These are phyloP conservation scores for Pseudocercospora vitis DNA, from an alignment of 2,329 filamentous ascomycete genomes.

Conservation along the genomic window DNA sequence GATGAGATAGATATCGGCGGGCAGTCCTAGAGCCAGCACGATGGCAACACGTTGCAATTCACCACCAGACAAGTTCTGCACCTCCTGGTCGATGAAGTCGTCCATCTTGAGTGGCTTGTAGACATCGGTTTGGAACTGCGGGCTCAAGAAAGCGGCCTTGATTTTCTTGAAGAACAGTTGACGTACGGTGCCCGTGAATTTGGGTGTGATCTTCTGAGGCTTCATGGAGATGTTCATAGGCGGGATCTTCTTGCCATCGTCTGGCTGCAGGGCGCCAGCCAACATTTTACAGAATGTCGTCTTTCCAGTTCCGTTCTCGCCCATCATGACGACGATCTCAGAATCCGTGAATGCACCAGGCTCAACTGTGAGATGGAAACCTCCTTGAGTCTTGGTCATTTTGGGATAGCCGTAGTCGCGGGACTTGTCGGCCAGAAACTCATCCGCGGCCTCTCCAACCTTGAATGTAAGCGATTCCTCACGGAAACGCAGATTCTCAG, in stretches of 20 bases:
- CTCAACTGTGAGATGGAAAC: conserved; percentile 82
- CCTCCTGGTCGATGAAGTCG: conserved; percentile 99
- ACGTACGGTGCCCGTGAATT: conserved; percentile 94
- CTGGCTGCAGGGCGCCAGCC: conserved; percentile 89
- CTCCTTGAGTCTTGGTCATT: conserved; percentile 91
- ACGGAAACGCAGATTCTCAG: conserved; percentile 96
- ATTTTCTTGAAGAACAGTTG: conserved; percentile 99
- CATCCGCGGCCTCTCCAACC: conserved; percentile 83
- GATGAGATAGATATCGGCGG: conserved; percentile 97
- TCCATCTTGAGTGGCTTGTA: conserved; percentile 99
- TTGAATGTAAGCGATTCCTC: conserved; percentile 96
- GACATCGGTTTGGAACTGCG: conserved; percentile 98
- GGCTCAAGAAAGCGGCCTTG: conserved; percentile 91
- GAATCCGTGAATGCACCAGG: conserved; percentile 90
- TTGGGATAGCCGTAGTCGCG: conserved; percentile 83
- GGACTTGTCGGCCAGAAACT: conserved; percentile 79
- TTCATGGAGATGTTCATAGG: conserved; percentile 99
- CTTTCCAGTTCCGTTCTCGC: conserved; percentile 98
- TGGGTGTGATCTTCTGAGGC: conserved; percentile 98
- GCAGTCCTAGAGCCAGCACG: conserved; percentile 90
- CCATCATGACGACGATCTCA: conserved; percentile 99
- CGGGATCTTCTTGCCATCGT: conserved; percentile 73
- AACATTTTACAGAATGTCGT: conserved; percentile 98
- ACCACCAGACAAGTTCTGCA: conserved; percentile 98
- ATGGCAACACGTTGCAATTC: conserved; percentile 99